Evolutionary conservation across 2,329 filamentous ascomycete genomes (phyloP).

Genomic region (Tolypocladium paradoxum): DNA sequence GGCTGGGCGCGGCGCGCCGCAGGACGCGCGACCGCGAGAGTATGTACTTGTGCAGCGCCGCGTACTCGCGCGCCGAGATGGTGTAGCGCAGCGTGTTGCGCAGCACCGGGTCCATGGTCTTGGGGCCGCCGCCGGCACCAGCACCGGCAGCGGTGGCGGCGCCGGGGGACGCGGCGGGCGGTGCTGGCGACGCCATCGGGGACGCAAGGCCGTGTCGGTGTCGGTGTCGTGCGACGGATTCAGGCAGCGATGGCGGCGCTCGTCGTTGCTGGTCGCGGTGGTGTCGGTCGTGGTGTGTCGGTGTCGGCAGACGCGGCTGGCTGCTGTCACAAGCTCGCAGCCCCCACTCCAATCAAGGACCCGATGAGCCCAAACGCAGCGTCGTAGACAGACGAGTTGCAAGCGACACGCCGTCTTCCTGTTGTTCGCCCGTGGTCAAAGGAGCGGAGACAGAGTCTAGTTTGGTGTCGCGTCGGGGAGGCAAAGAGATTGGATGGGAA

Average conservation of each 20-base stretch:
- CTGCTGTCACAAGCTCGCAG: neutral
- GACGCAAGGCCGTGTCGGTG: neutral
- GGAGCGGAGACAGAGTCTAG: neutral
- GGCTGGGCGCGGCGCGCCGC: constrained; percentile 42
- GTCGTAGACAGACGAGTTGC: neutral
- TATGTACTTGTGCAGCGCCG: constrained; percentile 71
- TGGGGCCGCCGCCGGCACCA: constrained; percentile 8
- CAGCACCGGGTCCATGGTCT: constrained; percentile 54
- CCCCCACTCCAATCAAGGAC: neutral
- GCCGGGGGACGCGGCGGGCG: neutral
- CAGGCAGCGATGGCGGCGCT: neutral
- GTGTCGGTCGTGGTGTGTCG: neutral
- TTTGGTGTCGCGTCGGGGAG: neutral
- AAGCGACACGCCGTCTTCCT: neutral
- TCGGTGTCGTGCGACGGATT: neutral
- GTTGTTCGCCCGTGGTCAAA: neutral
- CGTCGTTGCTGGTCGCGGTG: neutral
- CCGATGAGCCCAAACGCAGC: neutral
- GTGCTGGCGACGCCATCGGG: neutral
- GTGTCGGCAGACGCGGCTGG: neutral
- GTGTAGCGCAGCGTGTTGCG: constrained; percentile 83
- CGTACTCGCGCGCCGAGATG: constrained; percentile 76
- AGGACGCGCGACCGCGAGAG: constrained; percentile 58
- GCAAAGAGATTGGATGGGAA: neutral
- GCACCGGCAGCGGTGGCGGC: neutral